A percentile compares a stretch with the other conserved stretches of the same genome.
Conservation (phyloP, 805 yeast genomes). For the Candida incommunis region DNA sequence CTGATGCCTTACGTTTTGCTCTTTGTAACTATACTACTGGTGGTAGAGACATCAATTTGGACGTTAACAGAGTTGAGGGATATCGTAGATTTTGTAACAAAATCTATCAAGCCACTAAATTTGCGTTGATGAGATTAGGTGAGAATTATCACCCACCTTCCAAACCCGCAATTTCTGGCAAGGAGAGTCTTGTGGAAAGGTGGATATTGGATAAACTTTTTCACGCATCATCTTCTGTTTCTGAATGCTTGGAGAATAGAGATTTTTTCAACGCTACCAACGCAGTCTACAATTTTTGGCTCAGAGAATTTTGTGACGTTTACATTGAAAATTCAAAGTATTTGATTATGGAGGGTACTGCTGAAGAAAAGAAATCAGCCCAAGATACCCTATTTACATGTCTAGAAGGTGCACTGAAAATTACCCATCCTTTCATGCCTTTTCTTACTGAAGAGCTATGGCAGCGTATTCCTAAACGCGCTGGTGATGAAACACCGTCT, state of each 20-base stretch:
- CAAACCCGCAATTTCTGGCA: conserved; percentile 41
- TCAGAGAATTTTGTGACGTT: conserved; percentile 87
- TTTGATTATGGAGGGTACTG: conserved; percentile 82
- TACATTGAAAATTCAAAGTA: conserved; percentile 95
- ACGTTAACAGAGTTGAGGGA: conserved; percentile 93
- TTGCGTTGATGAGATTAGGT: conserved; percentile 86
- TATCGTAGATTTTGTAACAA: conserved; percentile 99
- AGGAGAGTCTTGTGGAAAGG: conserved; percentile 84
- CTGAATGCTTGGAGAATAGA: conserved; percentile 60
- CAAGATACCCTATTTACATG: conserved; percentile 88
- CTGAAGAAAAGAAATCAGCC: conserved; percentile 74
- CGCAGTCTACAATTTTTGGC: conserved; percentile 88
- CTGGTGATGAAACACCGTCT: conserved; percentile 50
- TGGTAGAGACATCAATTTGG: conserved; percentile 95
- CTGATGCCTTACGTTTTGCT: conserved; percentile 96
- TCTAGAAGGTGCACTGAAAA: conserved; percentile 76
- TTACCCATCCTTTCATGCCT: conserved; percentile 99
- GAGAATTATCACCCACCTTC: conserved; percentile 73
- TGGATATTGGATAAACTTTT: conserved; percentile 90
- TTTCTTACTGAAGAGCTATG: conserved; percentile 95
- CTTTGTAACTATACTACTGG: conserved; percentile 97
- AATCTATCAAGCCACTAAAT: conserved; percentile 97
- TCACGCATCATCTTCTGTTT: conserved; percentile 48
- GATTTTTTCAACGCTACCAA: conserved; percentile 82
- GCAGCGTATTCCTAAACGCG: conserved; percentile 92